Evolutionary conservation across 805 yeast species (phyloP).

Genomic region (Kluyveromyces dobzhanskii): DNA sequence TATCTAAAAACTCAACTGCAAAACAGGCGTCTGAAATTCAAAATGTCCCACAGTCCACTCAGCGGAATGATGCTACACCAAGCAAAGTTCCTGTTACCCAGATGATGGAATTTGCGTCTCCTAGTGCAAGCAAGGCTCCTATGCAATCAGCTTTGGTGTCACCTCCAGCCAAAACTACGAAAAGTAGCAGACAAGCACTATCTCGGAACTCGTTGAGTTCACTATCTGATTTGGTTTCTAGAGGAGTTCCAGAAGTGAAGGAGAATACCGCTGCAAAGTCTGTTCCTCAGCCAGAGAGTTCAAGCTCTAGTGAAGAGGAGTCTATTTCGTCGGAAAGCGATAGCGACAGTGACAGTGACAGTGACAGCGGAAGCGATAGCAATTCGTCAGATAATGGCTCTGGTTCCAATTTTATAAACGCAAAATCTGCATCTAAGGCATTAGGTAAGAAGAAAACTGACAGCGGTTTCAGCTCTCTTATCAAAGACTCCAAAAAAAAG

Average conservation of each 20-base stretch:
- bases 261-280: conserved; percentile 30
- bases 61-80: conserved; percentile 8
- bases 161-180: conserved; percentile 3
- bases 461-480: conserved; percentile 41
- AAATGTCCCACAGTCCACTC: conserved; percentile 19
- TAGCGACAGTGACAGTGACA: conserved; percentile 18
- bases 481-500: conserved; percentile 37
- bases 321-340: conserved; percentile 12
- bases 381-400: conserved; percentile 21
- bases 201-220: conserved; percentile 40
- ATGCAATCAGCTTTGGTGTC: not conserved
- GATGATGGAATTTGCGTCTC: conserved; percentile 14
- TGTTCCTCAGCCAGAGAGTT: conserved; percentile 3
- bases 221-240: conserved; percentile 48
- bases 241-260: conserved; percentile 62
- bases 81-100: conserved; percentile 11
- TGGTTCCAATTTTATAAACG: conserved; percentile 32
- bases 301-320: conserved; percentile 9
- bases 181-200: conserved; percentile 8
- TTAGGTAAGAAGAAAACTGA: conserved; percentile 33
- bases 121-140: conserved; percentile 2
- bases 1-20: conserved; percentile 11
- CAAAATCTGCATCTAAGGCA: conserved; percentile 36
- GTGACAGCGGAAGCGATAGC: conserved; percentile 14
- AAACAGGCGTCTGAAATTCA: conserved; percentile 13